Base-by-base conservation (phyloP, 2,329 filamentous ascomycete genomes). In the Parascedosporium putredinis region DNA sequence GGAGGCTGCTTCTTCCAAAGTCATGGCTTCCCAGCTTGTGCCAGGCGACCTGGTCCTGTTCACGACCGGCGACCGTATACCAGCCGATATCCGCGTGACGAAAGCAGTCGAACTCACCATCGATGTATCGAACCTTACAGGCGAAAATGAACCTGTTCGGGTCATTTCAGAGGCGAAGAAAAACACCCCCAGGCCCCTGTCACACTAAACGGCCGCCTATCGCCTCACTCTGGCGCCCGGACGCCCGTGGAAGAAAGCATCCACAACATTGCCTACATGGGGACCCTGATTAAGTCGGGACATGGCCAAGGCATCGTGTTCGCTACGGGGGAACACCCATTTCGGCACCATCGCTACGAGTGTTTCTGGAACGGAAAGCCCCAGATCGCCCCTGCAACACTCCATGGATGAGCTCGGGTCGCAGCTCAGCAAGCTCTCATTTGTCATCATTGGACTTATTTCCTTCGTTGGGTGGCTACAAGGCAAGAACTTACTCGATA, bases 341-440 rank as follows among this genome's bases (percentile, higher is more conserved):
- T 97, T 98, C 66, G 93, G 93, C 38, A 91, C 88, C 46, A 98
- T 98, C 58, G 95, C 91, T 18, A 86, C 90, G 14, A 96, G 90
- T 49, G 78, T 98, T 23, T 89, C 91, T 45, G 88, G 93, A 54
- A 98, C 95, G 24, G 93, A 97, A 65, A 95, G 89, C 60, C 93
- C 93, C 0, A 79, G 93, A 40, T 98, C 93, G 3, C 93, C 93
- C 7, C 73, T 98, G 25, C 93, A 98, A 64, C 69, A 95, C 7
- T 95, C 89, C 16, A 98, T 98, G 94, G 93, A 98, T 64, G 82
- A 88, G n/a, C 79, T 98, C 2, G 93, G 93, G 25, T 90, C 94
- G 50, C 91, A 98, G 62, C 74, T 98, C 50, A 97, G 90, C 70
- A 95, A 96, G 66, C 88, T 95, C 62, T 98, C 93, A 0, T 97